Conservation (phyloP, 2,329 filamentous ascomycete species). For the Colletotrichum paranaense region DNA sequence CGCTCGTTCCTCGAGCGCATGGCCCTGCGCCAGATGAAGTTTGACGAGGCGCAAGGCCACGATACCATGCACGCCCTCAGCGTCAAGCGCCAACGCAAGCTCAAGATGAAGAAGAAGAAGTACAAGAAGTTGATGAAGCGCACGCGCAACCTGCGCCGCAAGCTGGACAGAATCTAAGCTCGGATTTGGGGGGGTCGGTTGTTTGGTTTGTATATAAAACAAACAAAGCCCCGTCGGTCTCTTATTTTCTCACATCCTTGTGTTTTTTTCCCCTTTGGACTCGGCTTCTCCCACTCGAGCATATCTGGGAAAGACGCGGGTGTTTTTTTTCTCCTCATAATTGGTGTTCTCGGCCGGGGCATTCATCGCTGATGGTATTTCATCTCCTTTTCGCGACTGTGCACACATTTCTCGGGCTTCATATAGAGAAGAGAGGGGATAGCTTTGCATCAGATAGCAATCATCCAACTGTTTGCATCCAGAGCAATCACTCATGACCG, state of each 20-base stretch:
- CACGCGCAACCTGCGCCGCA: constrained; percentile 88
- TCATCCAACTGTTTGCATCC: constrained; percentile 31
- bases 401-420: constrained; percentile 19
- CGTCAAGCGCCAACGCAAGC: constrained; percentile 89
- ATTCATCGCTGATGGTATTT: constrained; percentile 24
- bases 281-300: constrained; percentile 20
- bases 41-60: constrained; percentile 64
- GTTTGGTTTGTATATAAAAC: constrained; percentile 40
- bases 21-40: constrained; percentile 71
- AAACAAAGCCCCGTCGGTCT: constrained; percentile 23
- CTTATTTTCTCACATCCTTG: constrained; percentile 13
- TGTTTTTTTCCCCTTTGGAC: constrained; percentile 1
- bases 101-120: constrained; percentile 99
- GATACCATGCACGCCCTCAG: constrained; percentile 82
- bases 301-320: constrained; percentile 34
- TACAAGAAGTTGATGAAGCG: constrained; percentile 99
- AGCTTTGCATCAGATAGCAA: constrained; percentile 36
- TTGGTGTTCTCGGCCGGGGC: constrained; percentile 26
- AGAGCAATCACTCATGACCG: constrained; percentile 15
- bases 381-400: constrained; percentile 9
- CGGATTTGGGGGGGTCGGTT: not conserved
- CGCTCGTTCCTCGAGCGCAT: constrained; percentile 77
- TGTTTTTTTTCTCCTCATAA: constrained; percentile 19
- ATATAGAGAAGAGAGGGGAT: constrained; percentile 29
- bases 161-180: constrained; percentile 75